phyloP scores from a whole-genome alignment of 371 early-diverging fungal species.

The Zancudomyces culisetae region DNA sequence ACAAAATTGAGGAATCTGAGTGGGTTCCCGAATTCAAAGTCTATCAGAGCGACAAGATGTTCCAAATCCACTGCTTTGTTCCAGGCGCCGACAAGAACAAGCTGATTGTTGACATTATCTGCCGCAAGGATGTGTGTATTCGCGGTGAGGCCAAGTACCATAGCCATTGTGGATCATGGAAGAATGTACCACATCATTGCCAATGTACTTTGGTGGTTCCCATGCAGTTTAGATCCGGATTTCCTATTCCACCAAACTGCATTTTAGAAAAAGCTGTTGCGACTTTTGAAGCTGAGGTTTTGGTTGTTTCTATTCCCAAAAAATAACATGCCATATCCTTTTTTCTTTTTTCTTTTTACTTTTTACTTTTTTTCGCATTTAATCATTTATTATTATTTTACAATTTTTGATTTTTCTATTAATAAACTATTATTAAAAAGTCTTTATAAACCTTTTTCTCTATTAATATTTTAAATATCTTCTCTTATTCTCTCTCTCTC shows the following conservation, averaged over 20 bases:
- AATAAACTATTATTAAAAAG: too few relatives aligned
- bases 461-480: too few relatives aligned
- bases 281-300: slow-evolving; percentile 21
- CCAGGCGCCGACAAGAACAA: slow-evolving; percentile 19
- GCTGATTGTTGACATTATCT: slow-evolving; percentile 15
- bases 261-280: slow-evolving; percentile 16
- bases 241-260: slow-evolving; percentile 14
- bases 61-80: slow-evolving; percentile 22
- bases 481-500: too few relatives aligned
- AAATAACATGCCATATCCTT: too few relatives aligned
- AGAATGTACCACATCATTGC: slow-evolving; percentile 18
- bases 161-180: slow-evolving; percentile 23
- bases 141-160: slow-evolving; percentile 25
- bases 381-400: too few relatives aligned
- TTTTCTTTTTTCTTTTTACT: too few relatives aligned
- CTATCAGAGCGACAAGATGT: slow-evolving; percentile 20
- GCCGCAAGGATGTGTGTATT: slow-evolving; percentile 8
- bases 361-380: too few relatives aligned
- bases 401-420: too few relatives aligned
- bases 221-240: slow-evolving; percentile 15
- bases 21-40: slow-evolving; percentile 22
- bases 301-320: slow-evolving; percentile 20
- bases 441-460: too few relatives aligned
- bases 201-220: slow-evolving; percentile 22
- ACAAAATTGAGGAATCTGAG: slow-evolving; percentile 12